Evolutionary conservation across 2,329 filamentous ascomycete species (phyloP), one percentile per base, ranked within the genome.

Genomic region (Plenodomus tracheiphilus): DNA sequence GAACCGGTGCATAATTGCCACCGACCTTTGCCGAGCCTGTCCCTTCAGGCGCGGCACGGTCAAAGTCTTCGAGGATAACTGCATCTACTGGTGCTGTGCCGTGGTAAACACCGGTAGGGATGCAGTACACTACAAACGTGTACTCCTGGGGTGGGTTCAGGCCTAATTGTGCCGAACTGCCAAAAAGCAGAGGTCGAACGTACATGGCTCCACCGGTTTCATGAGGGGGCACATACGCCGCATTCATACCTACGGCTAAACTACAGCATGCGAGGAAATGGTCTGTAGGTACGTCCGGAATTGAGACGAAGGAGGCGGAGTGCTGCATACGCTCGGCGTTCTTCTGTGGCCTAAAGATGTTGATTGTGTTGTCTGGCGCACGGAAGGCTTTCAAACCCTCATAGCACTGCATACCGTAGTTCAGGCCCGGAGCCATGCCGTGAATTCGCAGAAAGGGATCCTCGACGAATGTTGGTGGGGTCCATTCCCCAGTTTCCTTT

Each of bases 301-400:
- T 87, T 43, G 88, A 91, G 59, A 95, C 86, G 68, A 88, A 92
- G 43, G 84, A 84, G 38, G 91, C 90, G 13, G 89, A 94, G 77
- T 91, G 85, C 70, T 91, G 88, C 80, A 97, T 84, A 51, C 93
- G 89, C 36, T 77, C 74, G 32, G 92, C 94, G 72, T 97, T 97
- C 69, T 87, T 85, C 66, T 86, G 81, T 0, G 93, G 89, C 4
- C 93, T 88, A 84, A 97, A 97, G 72, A 97, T 84, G 70, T 85
- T 84, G 76, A 97, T 92, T 51, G 76, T 75, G 71, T 88, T 84
- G 49, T 81, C 78, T 16, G 91, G 88, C 2, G 81, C 79, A 55
- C 93, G 91, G 82, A 97, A 97, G 46, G 93, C 92, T 75, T 97
- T 97, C 71, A 97, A 85, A n/a, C 94, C 94, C 73, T 99, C 94